Conservation (phyloP, 495 filamentous ascomycete species). For the Neurospora sp. region DNA sequence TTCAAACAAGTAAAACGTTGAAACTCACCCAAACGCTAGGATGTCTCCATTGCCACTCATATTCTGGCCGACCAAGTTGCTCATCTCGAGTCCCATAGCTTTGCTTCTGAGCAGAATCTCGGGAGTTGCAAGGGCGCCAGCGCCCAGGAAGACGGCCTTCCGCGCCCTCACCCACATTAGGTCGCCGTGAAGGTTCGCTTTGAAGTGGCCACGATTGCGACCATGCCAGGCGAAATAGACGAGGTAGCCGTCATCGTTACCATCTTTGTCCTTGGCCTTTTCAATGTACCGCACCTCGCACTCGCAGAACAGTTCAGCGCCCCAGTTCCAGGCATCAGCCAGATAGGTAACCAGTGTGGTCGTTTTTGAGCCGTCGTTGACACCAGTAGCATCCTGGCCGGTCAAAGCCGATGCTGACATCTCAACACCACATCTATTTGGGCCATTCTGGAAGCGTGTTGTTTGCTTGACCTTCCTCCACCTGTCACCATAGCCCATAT, state of each 20-base stretch:
- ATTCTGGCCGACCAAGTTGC: conserved; percentile 45
- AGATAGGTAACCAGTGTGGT: conserved; percentile 56
- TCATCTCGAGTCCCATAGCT: conserved; percentile 47
- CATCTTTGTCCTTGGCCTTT: conserved; percentile 35
- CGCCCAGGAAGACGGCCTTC: conserved; percentile 50
- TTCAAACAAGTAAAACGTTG: not conserved
- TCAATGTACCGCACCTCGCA: conserved; percentile 59
- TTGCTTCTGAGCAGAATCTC: conserved; percentile 58
- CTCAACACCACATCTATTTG: conserved; percentile 50
- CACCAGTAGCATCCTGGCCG: conserved; percentile 51
- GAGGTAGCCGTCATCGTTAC: conserved; percentile 46
- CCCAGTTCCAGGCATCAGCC: conserved; percentile 67
- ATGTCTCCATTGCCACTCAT: conserved; percentile 65
- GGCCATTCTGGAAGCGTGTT: conserved; percentile 48
- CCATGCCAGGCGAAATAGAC: conserved; percentile 60
- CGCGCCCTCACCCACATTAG: conserved; percentile 60
- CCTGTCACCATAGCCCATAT: conserved; percentile 38
- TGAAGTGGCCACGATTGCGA: conserved; percentile 45
- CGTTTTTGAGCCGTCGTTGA: conserved; percentile 61
- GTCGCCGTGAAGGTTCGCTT: conserved; percentile 46
- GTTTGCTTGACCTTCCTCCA: conserved; percentile 51
- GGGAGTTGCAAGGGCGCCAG: conserved; percentile 51
- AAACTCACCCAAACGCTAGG: conserved; percentile 46
- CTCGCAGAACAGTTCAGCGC: conserved; percentile 62
- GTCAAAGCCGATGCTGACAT: conserved; percentile 50